Base-by-base conservation (phyloP, 345 rosid species). In the Melaleuca quinquenervia region DNA sequence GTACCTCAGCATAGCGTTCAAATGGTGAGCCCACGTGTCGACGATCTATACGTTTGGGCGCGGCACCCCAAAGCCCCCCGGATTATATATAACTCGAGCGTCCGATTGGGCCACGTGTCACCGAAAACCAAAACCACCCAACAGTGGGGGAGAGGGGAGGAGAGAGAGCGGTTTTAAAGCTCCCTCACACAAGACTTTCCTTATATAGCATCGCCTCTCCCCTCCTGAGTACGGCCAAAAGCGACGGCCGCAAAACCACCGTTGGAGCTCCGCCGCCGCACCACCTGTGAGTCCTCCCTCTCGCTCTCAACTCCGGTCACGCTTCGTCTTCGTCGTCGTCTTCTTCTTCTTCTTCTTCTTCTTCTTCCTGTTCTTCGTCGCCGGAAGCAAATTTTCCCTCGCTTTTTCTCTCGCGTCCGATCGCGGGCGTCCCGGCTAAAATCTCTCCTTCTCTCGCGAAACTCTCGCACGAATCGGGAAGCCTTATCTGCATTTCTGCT, bases 21-120 rank as follows among this genome's bases (percentile, higher is more conserved):
- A 70, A 36, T 70, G 52, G 32, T 1, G 32, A 11, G 4, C 51
- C 84, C 88, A 78, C 83, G 86, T 83, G 86, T 87, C 82, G 86
- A 51, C 11, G 88, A 84, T 87, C 88, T 87, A 87, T 52, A 75
- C 27, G 86, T 36, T 55, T n/a, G 0, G 53, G 83, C 58, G n/a
- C 84, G 9, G 15, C 53, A 11, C 55, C 16, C 52, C 49, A 54
- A 11, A 27, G 27, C 32, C 41, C 36, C 15, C 26, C 54, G 21
- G 29, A 45, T 26, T 64, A 84, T 5, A 86, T 56, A 76, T 45
- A 20, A 7, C 5, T 45, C 9, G 58, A 22, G 49, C 32, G 44
- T 50, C 27, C 26, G 41, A 80, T 84, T 84, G 86, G 80, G 44
- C 84, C 88, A 80, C 88, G 84, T 84, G 84, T 55, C 82, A 24